Evolutionary conservation across 768 basidiomycete species (phyloP).

Genomic region (Candolleomyces aberdarensis): DNA sequence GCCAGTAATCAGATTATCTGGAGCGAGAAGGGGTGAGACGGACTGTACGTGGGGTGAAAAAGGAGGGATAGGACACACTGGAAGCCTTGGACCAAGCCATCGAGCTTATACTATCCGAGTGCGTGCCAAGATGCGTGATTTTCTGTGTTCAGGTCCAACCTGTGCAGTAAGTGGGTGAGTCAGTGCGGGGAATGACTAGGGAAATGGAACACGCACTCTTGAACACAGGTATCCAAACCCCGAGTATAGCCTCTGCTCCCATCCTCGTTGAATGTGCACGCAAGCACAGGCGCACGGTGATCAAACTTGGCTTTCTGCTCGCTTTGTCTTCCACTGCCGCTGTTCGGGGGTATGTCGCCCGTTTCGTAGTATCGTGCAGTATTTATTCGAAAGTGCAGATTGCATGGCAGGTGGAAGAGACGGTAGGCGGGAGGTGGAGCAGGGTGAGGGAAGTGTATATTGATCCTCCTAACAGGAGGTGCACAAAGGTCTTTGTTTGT

Average conservation of each 20-base stretch:
- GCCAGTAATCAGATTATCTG: constrained; percentile 60
- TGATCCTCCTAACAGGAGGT: too few species aligned
- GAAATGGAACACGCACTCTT: constrained; percentile 59
- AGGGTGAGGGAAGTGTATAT: too few species aligned
- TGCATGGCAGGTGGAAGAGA: too few species aligned
- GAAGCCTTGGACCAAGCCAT: constrained; percentile 66
- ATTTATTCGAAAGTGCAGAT: too few species aligned
- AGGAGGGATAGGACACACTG: constrained; percentile 39
- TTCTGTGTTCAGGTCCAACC: constrained; percentile 77
- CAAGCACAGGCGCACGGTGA: constrained; percentile 86
- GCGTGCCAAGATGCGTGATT: constrained; percentile 72
- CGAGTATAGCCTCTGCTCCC: constrained; percentile 64
- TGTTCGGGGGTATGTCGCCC: constrained; percentile 54
- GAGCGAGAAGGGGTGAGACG: too few species aligned
- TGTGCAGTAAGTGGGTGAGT: constrained; percentile 29
- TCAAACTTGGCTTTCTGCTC: constrained; percentile 80
- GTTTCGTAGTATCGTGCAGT: constrained; percentile 51
- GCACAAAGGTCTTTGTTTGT: too few species aligned
- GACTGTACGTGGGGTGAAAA: too few species aligned
- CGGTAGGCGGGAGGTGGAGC: too few species aligned
- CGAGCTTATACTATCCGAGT: constrained; percentile 75
- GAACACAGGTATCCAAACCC: constrained; percentile 78
- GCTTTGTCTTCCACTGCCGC: constrained; percentile 31
- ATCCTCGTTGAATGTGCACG: constrained; percentile 68
- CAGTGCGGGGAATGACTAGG: too few species aligned